Percentiles rank a stretch among this genome's conserved stretches.
Evolutionary conservation across 2,329 filamentous ascomycete species (phyloP).

Genomic region (Claviceps arundinis): DNA sequence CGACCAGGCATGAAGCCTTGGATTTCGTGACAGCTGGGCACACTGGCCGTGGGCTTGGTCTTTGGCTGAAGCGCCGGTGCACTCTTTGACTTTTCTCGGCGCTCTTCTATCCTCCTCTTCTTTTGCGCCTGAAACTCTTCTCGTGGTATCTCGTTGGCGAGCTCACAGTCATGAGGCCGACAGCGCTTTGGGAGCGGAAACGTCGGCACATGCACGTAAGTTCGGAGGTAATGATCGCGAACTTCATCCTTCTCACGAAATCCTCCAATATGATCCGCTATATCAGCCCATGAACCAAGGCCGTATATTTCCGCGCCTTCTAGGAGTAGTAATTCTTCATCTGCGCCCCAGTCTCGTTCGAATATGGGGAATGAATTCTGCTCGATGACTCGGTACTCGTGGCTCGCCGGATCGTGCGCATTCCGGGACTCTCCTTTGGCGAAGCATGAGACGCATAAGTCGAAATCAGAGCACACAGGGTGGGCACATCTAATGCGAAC

Average conservation of each 20-base stretch:
- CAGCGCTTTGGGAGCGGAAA: slow-evolving; percentile 84
- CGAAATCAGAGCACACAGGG: slow-evolving; percentile 76
- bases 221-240: slow-evolving; percentile 80
- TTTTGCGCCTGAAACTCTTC: slow-evolving; percentile 90
- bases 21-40: slow-evolving; percentile 93
- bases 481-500: slow-evolving; percentile 91
- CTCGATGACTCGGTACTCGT: slow-evolving; percentile 88
- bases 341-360: slow-evolving; percentile 86
- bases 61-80: slow-evolving; percentile 76
- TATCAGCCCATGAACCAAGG: slow-evolving; percentile 92
- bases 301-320: slow-evolving; percentile 96
- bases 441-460: slow-evolving; percentile 94
- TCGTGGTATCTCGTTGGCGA: slow-evolving; percentile 69
- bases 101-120: slow-evolving; percentile 84
- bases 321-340: slow-evolving; percentile 85
- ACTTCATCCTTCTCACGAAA: slow-evolving; percentile 93
- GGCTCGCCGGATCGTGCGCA: slow-evolving; percentile 73
- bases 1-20: slow-evolving; percentile 98
- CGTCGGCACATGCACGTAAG: slow-evolving; percentile 67
- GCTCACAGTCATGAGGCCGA: slow-evolving; percentile 64
- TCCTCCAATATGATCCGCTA: slow-evolving; percentile 94
- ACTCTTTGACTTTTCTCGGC: slow-evolving; percentile 75
- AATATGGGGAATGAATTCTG: slow-evolving; percentile 98
- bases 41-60: slow-evolving; percentile 89
- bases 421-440: slow-evolving; percentile 67